Base-by-base conservation (phyloP, 495 filamentous ascomycete genomes). In the Penicillium cosmopolitanum region DNA sequence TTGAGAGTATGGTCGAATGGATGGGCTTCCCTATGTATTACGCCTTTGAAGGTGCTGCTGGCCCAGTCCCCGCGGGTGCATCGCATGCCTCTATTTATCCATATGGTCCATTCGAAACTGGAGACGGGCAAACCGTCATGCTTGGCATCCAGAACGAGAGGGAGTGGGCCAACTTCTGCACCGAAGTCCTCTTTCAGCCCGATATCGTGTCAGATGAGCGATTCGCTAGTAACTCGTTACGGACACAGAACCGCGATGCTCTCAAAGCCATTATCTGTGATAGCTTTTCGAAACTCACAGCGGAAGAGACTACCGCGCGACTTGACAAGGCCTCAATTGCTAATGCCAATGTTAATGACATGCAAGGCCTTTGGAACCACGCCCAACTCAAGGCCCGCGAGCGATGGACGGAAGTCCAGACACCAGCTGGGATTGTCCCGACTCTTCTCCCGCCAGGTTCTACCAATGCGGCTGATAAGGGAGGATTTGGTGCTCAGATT, bases 21-120 rank as follows among this genome's bases (percentile, higher is more conserved):
- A 83, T 82, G 81, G 67, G 73, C 1, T 84, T 82, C 48, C 81
- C 80, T 0, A 69, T 84, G 74, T 84, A 84, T 60, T 84, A 84
- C 53, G 67, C 77, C 16, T 80, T 70, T 53, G 62, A 79, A 13
- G 69, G 68, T 19, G 71, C 74, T 2, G 66, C 74, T 0, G 70
- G 69, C 0, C 81, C 80, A 0, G 62, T 65, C 3, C 71, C 74
- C 3, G 73, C 74, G 7, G 80, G 80, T 10, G 80, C 81, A 0
- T 77, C 79, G 5, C 81, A 84, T 51, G 79, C 80, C 0, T 65
- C 78, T 0, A 79, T 82, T 28, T 84, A 82, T 42, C 81, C 81
- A 5, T 84, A 84, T 51, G 81, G 81, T 0, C 78, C 78, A 0
- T 84, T 84, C 47, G 74, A 77, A 38, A 75, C 81, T 0, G 78